Conservation (phyloP, 306 rosid genomes). For the Ceratonia siliqua region DNA sequence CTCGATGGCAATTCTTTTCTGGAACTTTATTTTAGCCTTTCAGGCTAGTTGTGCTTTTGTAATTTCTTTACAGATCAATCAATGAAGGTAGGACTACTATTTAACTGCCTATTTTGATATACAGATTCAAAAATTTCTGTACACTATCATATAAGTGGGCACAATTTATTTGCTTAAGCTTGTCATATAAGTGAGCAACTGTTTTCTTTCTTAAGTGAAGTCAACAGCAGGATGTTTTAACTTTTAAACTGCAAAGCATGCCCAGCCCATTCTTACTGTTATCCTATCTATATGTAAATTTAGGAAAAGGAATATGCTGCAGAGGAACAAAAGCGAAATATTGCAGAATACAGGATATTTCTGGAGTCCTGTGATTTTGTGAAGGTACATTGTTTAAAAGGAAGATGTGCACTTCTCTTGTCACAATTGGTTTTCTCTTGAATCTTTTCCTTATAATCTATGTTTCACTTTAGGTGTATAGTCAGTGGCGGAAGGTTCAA, state of each 20-base stretch:
- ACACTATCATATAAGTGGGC: no score
- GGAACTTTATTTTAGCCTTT: not conserved
- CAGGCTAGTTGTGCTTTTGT: not conserved
- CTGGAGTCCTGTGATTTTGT: conserved; percentile 86
- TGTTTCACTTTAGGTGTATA: conserved; percentile 62
- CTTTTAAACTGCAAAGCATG: not conserved
- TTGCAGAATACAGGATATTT: conserved; percentile 77
- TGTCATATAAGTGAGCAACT: not conserved
- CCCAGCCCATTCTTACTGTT: conserved; percentile 23
- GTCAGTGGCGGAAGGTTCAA: conserved; percentile 96
- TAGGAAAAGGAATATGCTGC: conserved; percentile 95
- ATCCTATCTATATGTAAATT: conserved; percentile 25
- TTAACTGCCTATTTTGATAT: no score
- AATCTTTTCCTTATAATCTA: not conserved
- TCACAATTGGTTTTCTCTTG: conserved; percentile 27
- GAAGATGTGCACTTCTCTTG: conserved; percentile 25
- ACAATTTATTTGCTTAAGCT: not conserved
- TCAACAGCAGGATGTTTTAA: not conserved
- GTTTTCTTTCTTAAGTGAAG: not conserved
- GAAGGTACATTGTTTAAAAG: conserved; percentile 52
- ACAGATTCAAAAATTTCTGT: no score
- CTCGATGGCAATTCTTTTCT: not conserved
- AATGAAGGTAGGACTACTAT: not conserved
- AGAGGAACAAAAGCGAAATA: conserved; percentile 71
- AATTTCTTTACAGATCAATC: not conserved